Evolutionary conservation across 2,329 filamentous ascomycete species (phyloP), one percentile per base, ranked within the genome.

Genomic region (Pseudocercospora fuligena): DNA sequence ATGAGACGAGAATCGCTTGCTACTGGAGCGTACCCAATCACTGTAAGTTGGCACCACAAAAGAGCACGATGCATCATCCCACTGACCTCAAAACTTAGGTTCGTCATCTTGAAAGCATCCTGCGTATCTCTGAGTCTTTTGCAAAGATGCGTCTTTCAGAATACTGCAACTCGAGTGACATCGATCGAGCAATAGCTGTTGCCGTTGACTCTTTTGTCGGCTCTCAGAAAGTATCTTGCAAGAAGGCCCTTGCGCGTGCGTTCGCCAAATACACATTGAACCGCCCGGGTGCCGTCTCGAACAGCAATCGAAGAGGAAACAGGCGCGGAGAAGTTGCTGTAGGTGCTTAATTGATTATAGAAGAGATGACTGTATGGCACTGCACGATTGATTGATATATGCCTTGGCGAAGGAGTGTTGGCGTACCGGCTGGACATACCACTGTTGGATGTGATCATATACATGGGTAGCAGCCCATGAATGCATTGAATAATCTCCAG

Each of bases 101-200:
- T 71, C 94, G 95, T 84, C 95, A 99, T 82, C 85, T 99, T 36
- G 95, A 99, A 86, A 94, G 94, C 69, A 97, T 98, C 76, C 96
- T 99, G 83, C 92, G 95, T 76, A 97, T 97, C 76, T 90, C 90
- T 65, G 95, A 99, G 79, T 83, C 94, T 0, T 99, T 99, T 82
- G 96, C 92, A 80, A 94, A 97, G 76, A 99, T 99, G 95, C 91
- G 95, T 14, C 85, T 99, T n/a, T 95, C 92, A 0, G 95, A 99
- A 72, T 98, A 97, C 83, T 97, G 94, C 80, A 90, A 91, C 5
- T 82, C 91, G 1, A 88, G 91, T 66, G 95, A 99, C 77, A 97
- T 99, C 73, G 95, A 99, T 80, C 92, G 95, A 51, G 95, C 95
- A 65, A 99, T 99, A 76, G 93, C 94, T 14, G 95, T 99, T 6